Conservation (phyloP, 1,139 yeast genomes). For the Citeromyces hawaiiensis region DNA sequence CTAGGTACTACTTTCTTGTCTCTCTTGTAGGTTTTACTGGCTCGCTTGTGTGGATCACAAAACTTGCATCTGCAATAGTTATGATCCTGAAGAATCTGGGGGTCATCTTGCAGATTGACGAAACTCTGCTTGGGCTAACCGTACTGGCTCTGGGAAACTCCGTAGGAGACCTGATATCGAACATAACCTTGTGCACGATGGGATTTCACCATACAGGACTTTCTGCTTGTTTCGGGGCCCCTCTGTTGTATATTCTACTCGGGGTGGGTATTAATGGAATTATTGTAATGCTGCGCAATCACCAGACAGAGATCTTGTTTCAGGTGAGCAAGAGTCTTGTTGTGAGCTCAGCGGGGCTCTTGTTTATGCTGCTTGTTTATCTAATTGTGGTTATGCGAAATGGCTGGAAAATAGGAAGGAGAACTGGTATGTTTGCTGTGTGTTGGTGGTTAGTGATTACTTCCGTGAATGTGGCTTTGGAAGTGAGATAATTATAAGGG, state of each 20-base stretch:
- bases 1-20: neutral
- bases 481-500: neutral
- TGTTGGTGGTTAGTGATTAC: slow-evolving; percentile 18
- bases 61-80: slow-evolving; percentile 15
- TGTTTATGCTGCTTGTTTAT: slow-evolving; percentile 15
- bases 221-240: slow-evolving; percentile 49
- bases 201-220: slow-evolving; percentile 45
- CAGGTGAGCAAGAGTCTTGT: slow-evolving; percentile 14
- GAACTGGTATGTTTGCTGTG: slow-evolving; percentile 18
- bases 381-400: slow-evolving; percentile 20
- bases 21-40: slow-evolving; percentile 12
- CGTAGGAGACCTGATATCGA: slow-evolving; percentile 41
- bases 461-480: slow-evolving; percentile 8
- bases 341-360: slow-evolving; percentile 21
- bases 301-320: slow-evolving; percentile 9
- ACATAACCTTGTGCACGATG: slow-evolving; percentile 34
- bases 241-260: slow-evolving; percentile 30
- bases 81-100: slow-evolving; percentile 14
- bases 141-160: slow-evolving; percentile 44
- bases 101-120: slow-evolving; percentile 13
- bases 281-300: slow-evolving; percentile 15
- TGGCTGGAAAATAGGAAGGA: slow-evolving; percentile 27
- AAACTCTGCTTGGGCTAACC: slow-evolving; percentile 28
- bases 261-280: slow-evolving; percentile 27
- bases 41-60: slow-evolving; percentile 14